phyloP scores from a whole-genome alignment of 345 rosid species.

The Carallia pectinifolia region DNA sequence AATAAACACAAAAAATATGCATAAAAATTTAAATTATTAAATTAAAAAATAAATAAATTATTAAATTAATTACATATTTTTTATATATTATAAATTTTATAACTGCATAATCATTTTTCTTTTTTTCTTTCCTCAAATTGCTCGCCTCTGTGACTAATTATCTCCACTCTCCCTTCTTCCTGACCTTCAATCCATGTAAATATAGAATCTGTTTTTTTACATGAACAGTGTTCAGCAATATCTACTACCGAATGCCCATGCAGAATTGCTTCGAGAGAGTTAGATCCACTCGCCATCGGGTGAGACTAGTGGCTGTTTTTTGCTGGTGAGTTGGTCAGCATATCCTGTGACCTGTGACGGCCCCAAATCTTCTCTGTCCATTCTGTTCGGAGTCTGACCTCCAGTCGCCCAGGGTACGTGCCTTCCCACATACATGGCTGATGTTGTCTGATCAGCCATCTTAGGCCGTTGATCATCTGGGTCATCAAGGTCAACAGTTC shows the following conservation, averaged over 20 bases:
- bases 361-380: not conserved
- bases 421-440: not conserved
- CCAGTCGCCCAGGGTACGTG: not conserved
- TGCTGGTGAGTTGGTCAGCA: not conserved
- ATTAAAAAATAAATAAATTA: too few species aligned
- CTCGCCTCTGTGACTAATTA: not conserved
- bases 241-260: not conserved
- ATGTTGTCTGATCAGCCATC: too few species aligned
- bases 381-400: not conserved
- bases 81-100: too few species aligned
- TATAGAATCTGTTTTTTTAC: not conserved
- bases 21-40: too few species aligned
- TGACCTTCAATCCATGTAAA: not conserved
- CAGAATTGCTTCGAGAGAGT: not conserved
- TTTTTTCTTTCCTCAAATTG: not conserved
- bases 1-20: too few species aligned
- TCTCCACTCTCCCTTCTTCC: not conserved
- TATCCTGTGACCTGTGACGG: not conserved
- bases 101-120: too few species aligned
- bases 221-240: not conserved
- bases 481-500: not conserved
- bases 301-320: not conserved
- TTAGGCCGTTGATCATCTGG: too few species aligned
- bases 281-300: not conserved
- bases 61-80: too few species aligned